A percentile compares a stretch with the other conserved stretches of the same genome.
These are phyloP conservation scores for Rhizodiscina lignyota DNA, from an alignment of 495 filamentous ascomycete genomes.

Conservation along the genomic window DNA sequence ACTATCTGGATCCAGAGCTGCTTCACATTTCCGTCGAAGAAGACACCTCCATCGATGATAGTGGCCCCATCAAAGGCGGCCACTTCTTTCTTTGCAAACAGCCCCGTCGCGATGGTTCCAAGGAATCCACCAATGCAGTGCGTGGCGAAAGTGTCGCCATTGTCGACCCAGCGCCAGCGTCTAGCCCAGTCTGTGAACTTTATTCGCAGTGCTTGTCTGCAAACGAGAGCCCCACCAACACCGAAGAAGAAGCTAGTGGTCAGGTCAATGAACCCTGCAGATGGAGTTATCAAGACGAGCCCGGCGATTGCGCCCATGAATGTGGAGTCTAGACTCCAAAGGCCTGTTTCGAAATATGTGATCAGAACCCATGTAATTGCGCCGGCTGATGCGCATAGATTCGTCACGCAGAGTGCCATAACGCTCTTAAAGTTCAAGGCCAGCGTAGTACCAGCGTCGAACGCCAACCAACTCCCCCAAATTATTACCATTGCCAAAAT, in stretches of 20 bases:
- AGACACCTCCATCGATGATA: constrained; percentile 20
- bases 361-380: constrained; percentile 30
- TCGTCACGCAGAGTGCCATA: constrained; percentile 32
- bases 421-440: constrained; percentile 27
- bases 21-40: constrained; percentile 17
- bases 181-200: constrained; percentile 28
- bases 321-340: constrained; percentile 29
- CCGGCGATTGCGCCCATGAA: constrained; percentile 35
- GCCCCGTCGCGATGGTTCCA: constrained; percentile 22
- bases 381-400: constrained; percentile 29
- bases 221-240: constrained; percentile 24
- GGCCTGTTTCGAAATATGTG: constrained; percentile 28
- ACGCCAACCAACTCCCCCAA: constrained; percentile 18
- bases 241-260: constrained; percentile 29
- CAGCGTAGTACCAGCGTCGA: constrained; percentile 30
- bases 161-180: constrained; percentile 25
- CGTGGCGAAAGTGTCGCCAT: constrained; percentile 31
- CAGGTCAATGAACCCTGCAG: constrained; percentile 29
- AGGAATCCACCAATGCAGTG: constrained; percentile 27
- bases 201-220: constrained; percentile 29
- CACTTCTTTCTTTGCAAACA: constrained; percentile 24
- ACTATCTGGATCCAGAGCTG: constrained; percentile 17
- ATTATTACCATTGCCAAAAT: constrained; percentile 15
- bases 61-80: constrained; percentile 27
- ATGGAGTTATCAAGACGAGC: constrained; percentile 32